Evolutionary conservation across 2,329 filamentous ascomycete genomes (phyloP).

Genomic region (Diplodia seriata): DNA sequence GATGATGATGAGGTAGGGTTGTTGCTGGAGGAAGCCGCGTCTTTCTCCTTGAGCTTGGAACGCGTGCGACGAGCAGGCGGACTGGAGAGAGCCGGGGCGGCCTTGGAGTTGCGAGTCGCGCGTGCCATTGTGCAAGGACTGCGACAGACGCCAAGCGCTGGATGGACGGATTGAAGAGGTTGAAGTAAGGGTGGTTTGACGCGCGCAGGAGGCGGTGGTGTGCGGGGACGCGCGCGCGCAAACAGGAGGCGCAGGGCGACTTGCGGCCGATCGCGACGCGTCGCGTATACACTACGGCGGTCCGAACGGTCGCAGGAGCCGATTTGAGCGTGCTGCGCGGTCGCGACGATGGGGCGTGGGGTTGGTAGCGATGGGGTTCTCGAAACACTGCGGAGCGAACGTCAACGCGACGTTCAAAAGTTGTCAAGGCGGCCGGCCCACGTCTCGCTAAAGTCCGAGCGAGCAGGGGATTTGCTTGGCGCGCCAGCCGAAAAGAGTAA

Average conservation of each 20-base stretch:
- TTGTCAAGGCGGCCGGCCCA: conserved; percentile 19
- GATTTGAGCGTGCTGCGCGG: conserved; percentile 7
- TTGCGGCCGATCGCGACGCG: conserved; percentile 25
- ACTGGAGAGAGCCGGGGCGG: conserved; percentile 1
- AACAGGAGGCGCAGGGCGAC: background rate
- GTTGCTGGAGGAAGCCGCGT: background rate
- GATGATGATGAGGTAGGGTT: conserved; percentile 1
- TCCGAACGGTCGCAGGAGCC: conserved; percentile 10
- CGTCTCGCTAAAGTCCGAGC: conserved; percentile 25
- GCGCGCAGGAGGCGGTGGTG: conserved; percentile 20
- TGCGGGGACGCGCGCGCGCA: conserved; percentile 18
- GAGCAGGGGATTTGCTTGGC: conserved; percentile 12
- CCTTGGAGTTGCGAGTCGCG: conserved; percentile 1
- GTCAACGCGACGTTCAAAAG: conserved; percentile 31
- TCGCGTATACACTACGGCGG: conserved; percentile 16
- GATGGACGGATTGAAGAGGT: conserved; percentile 6
- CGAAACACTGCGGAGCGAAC: conserved; percentile 22
- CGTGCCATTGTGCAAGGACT: conserved; percentile 23
- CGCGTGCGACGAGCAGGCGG: conserved; percentile 22
- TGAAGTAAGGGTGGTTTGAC: conserved; percentile 19
- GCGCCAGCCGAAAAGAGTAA: conserved; percentile 24
- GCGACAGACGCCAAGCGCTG: background rate
- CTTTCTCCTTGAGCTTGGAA: conserved; percentile 24
- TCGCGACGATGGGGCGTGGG: conserved; percentile 13
- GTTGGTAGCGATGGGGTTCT: conserved; percentile 10